phyloP scores from a whole-genome alignment of 305 asterid species.

The Ajuga reptans region DNA sequence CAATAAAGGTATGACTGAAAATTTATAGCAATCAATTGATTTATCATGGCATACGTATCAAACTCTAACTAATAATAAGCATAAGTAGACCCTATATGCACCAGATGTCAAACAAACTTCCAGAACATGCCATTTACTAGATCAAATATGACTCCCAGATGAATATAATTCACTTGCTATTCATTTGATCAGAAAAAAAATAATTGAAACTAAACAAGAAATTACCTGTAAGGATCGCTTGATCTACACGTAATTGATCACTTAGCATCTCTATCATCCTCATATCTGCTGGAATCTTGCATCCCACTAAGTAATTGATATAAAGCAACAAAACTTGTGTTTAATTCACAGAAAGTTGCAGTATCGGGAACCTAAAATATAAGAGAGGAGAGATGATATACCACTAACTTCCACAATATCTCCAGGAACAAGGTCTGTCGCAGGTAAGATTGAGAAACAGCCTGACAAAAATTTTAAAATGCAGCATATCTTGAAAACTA shows the following conservation, averaged over 20 bases:
- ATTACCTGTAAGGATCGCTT: slow-evolving; percentile 93
- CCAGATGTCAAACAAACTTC: too few relatives aligned
- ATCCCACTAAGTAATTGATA: slow-evolving; percentile 60
- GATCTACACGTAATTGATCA: slow-evolving; percentile 91
- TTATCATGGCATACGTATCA: too few relatives aligned
- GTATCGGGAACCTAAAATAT: slow-evolving; percentile 9
- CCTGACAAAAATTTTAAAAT: slow-evolving; percentile 39
- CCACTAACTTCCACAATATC: slow-evolving; percentile 97
- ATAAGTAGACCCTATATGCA: too few relatives aligned
- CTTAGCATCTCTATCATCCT: slow-evolving; percentile 88
- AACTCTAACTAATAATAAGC: too few relatives aligned
- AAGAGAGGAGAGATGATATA: slow-evolving; percentile 30
- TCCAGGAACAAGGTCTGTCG: slow-evolving; percentile 94
- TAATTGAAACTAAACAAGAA: slow-evolving; percentile 6
- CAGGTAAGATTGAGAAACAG: slow-evolving; percentile 87
- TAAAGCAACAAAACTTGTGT: slow-evolving; percentile 14
- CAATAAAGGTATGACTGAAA: too few relatives aligned
- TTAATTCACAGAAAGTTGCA: slow-evolving; percentile 18
- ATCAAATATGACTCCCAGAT: slow-evolving; percentile 15
- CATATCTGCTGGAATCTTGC: slow-evolving; percentile 98
- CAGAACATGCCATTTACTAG: slow-evolving; percentile 9
- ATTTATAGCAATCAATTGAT: too few relatives aligned
- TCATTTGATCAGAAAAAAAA: slow-evolving; percentile 8
- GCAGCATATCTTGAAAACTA: slow-evolving; percentile 21
- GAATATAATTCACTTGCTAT: background rate